Percentiles rank a stretch among this genome's conserved stretches.
Evolutionary conservation across 257 asterid species (phyloP).

Genomic region (Cruciata laevipes): DNA sequence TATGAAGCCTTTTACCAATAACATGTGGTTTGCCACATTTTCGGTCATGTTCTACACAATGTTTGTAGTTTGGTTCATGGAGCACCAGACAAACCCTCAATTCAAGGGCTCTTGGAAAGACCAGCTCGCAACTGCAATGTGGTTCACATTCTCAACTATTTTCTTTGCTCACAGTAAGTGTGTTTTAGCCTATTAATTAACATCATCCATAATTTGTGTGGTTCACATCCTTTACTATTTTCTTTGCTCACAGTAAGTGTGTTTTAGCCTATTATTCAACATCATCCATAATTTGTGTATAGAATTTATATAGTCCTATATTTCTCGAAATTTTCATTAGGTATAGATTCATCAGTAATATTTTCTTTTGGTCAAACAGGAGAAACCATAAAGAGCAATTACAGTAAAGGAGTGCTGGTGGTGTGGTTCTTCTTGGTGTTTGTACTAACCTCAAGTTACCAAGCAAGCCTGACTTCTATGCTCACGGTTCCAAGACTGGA

Average conservation of each 20-base stretch:
- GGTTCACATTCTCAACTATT: conserved; percentile 43
- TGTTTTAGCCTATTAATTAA: neutral
- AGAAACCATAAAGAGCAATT: conserved; percentile 24
- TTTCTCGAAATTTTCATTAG: neutral
- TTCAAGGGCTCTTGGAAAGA: conserved; percentile 27
- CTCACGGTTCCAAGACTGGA: conserved; percentile 28
- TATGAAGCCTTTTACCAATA: conserved; percentile 27
- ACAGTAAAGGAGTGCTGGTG: conserved; percentile 21
- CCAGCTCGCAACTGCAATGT: conserved; percentile 31
- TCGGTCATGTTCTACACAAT: conserved; percentile 27
- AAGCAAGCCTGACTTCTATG: conserved; percentile 34
- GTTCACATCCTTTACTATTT: conserved; percentile 41
- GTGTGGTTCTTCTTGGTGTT: conserved; percentile 34
- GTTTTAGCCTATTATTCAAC: neutral
- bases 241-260: conserved; percentile 37
- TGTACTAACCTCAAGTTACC: conserved; percentile 28
- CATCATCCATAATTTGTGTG: conserved; percentile 15
- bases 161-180: conserved; percentile 40
- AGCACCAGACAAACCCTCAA: conserved; percentile 26
- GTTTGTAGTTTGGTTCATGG: conserved; percentile 36
- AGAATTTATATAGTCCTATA: neutral
- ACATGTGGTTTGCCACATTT: conserved; percentile 32
- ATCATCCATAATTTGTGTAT: no score
- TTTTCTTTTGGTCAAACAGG: conserved; percentile 17
- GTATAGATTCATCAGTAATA: neutral